Percentiles rank a stretch among this genome's conserved stretches.
These are phyloP conservation scores for Penicillium sp. DNA, from an alignment of 2,329 filamentous ascomycete species.

Conservation along the genomic window DNA sequence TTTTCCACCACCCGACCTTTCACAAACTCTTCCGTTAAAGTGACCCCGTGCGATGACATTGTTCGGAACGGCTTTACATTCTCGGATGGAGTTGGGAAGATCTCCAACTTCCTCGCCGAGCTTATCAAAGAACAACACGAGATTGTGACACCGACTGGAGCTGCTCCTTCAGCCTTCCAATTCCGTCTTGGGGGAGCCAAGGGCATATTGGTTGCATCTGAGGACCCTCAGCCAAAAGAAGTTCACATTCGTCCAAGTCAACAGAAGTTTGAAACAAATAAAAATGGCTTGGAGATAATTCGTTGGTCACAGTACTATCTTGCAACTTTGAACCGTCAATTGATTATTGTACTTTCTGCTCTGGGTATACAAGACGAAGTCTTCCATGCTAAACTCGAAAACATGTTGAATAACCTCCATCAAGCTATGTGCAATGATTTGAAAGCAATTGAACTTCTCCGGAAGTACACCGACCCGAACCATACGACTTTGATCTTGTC, in stretches of 20 bases:
- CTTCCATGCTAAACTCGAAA: slow-evolving; percentile 66
- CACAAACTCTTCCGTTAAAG: slow-evolving; percentile 58
- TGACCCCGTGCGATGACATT: slow-evolving; percentile 67
- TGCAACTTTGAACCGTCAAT: slow-evolving; percentile 83
- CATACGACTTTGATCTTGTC: slow-evolving; percentile 73
- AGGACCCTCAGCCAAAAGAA: slow-evolving; percentile 63
- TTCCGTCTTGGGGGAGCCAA: slow-evolving; percentile 93
- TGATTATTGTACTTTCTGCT: slow-evolving; percentile 78
- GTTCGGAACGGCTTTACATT: slow-evolving; percentile 69
- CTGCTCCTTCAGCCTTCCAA: slow-evolving; percentile 78
- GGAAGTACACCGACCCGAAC: slow-evolving; percentile 79
- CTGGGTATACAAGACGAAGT: slow-evolving; percentile 68
- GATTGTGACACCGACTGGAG: slow-evolving; percentile 52
- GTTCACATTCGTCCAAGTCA: slow-evolving; percentile 82
- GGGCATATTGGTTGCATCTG: slow-evolving; percentile 77
- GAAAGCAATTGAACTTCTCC: slow-evolving; percentile 66
- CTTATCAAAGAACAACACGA: slow-evolving; percentile 71
- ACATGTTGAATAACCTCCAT: slow-evolving; percentile 68
- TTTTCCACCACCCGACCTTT: slow-evolving; percentile 89
- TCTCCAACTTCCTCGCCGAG: slow-evolving; percentile 74
- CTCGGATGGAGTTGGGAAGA: slow-evolving; percentile 89
- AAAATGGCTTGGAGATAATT: slow-evolving; percentile 79
- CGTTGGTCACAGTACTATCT: slow-evolving; percentile 72
- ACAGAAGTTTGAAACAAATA: slow-evolving; percentile 74
- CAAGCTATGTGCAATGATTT: slow-evolving; percentile 65